Evolutionary conservation across 768 basidiomycete species (phyloP), one percentile per base, ranked within the genome.

Genomic region (Hebeloma cylindrosporum): DNA sequence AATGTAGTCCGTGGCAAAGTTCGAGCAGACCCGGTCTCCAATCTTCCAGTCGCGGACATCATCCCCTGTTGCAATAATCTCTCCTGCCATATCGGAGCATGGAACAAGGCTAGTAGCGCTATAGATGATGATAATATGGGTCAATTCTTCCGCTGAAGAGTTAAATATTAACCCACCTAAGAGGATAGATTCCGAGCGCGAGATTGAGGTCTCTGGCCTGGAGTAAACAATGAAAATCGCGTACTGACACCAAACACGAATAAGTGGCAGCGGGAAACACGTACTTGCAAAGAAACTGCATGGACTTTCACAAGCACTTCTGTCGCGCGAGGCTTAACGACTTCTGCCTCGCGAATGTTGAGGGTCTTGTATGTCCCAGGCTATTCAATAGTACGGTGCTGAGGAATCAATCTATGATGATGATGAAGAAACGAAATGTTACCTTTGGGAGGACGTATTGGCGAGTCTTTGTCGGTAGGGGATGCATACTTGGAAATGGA

Each of bases 301-400:
- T 77, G 75, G 5, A 77, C 64, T 53, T 76, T 78, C 47, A 83
- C 73, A 22, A 81, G 69, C 4, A 80, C 81, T 39, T 84, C 74
- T 16, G 60, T 67, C 0, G 76, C 59, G 40, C 64, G 71, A 2
- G 69, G 71, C 40, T 62, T 53, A 6, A 43, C 43, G 14, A 68
- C 29, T 6, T 59, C 54, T 5, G 53, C 56, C 27, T 68, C 60
- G 23, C 59, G 61, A 23, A 69, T 37, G 13, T 48, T 48, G 14
- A 64, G 41, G 34, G 58, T 56, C 7, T 52, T 55, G 50, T 58
- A 58, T 5, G 54, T 49, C 8, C 56, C 59, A 22, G 45, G 11
- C 58, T 64, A 40, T n/a, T 23, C 11, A 21, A 4, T 18, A 7
- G 25, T 9, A 20, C 9, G 18, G 7, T 35, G n/a, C 29, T 1